These are phyloP conservation scores for Plasmodium coatneyi DNA, from an alignment of 169 alveolate species.

Conservation along the genomic window DNA sequence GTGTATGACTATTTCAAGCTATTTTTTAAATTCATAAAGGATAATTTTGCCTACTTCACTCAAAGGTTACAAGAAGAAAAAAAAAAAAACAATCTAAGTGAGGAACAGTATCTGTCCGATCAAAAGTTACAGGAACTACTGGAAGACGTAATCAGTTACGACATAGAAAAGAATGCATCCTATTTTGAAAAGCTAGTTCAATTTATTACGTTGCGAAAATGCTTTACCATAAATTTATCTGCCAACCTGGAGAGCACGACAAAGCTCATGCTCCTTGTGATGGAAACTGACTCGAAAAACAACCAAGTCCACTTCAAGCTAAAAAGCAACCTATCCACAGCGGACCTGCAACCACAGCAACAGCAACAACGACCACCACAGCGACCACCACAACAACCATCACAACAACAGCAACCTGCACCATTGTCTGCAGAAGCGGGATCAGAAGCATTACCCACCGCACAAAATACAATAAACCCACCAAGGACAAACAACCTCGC, in stretches of 20 bases:
- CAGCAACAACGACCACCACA: no score
- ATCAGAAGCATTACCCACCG: not conserved
- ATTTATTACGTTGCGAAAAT: not conserved
- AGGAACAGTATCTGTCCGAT: not conserved
- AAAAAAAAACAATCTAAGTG: not conserved
- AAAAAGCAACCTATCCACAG: not conserved
- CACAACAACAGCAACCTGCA: no score
- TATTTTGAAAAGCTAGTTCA: constrained; percentile 12
- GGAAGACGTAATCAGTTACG: constrained; percentile 18
- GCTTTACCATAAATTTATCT: not conserved
- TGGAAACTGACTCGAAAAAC: not conserved
- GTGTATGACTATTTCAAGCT: not conserved
- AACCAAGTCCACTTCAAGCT: not conserved
- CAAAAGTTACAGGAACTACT: not conserved
- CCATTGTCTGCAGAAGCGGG: no score
- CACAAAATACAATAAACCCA: not conserved
- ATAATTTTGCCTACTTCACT: constrained; percentile 2
- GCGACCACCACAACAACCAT: no score
- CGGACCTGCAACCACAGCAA: not conserved
- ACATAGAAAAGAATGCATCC: constrained; percentile 14
- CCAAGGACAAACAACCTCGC: not conserved
- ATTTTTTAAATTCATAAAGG: constrained; percentile 18
- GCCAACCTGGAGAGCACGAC: not conserved
- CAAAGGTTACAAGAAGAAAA: not conserved
- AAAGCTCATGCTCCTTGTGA: not conserved